phyloP scores from a whole-genome alignment of 768 basidiomycete species.

The Xerocomus brunneocitrinus region DNA sequence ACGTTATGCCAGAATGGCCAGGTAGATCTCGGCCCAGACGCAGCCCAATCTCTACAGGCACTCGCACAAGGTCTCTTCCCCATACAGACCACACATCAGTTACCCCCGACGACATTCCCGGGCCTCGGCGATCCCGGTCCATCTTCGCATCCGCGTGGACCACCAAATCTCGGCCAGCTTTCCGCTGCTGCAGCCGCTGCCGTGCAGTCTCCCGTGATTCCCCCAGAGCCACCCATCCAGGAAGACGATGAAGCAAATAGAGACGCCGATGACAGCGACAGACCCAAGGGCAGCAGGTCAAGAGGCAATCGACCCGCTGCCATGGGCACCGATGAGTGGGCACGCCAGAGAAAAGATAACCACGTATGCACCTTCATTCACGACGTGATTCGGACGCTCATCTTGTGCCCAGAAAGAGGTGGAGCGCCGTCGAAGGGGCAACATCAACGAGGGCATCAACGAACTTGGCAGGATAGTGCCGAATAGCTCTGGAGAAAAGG shows the following conservation, averaged over 20 bases:
- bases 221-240: slow-evolving; percentile 12
- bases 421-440: slow-evolving; percentile 88
- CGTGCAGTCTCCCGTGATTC: slow-evolving; percentile 36
- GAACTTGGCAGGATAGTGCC: slow-evolving; percentile 87
- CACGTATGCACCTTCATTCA: slow-evolving; percentile 47
- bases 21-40: slow-evolving; percentile 56
- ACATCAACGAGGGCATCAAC: slow-evolving; percentile 96
- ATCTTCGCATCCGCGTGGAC: slow-evolving; percentile 68
- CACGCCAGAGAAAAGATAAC: slow-evolving; percentile 74
- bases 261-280: slow-evolving; percentile 28
- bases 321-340: slow-evolving; percentile 78
- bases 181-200: slow-evolving; percentile 42
- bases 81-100: slow-evolving; percentile 14
- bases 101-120: slow-evolving; percentile 2
- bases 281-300: slow-evolving; percentile 34
- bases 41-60: slow-evolving; percentile 54
- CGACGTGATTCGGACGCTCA: background rate
- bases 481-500: slow-evolving; percentile 79
- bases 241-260: slow-evolving; percentile 20
- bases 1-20: slow-evolving; percentile 39
- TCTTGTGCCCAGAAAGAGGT: slow-evolving; percentile 80
- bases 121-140: slow-evolving; percentile 58
- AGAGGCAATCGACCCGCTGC: slow-evolving; percentile 54
- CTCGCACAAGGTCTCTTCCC: slow-evolving; percentile 42
- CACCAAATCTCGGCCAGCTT: slow-evolving; percentile 58